A percentile compares a stretch with the other conserved stretches of the same genome.
Evolutionary conservation across 371 early-diverging fungal species (phyloP).

Genomic region (Apophysomyces variabilis): DNA sequence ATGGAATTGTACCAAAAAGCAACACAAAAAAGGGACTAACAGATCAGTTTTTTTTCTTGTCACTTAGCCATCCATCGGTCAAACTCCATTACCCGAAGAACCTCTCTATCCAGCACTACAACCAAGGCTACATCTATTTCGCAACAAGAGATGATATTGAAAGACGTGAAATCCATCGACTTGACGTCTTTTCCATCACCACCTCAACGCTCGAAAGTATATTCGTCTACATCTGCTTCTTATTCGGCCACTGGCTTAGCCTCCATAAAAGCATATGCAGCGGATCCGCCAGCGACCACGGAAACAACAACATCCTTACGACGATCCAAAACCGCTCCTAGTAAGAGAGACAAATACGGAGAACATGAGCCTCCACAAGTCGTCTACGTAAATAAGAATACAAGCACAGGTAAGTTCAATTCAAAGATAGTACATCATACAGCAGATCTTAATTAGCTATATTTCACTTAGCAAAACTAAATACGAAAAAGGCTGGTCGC

Average conservation of each 20-base stretch:
- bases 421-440: background rate
- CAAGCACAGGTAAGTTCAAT: constrained; percentile 29
- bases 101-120: background rate
- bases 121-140: background rate
- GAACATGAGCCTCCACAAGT: constrained; percentile 27
- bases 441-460: background rate
- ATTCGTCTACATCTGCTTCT: background rate
- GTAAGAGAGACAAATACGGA: constrained; percentile 25
- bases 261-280: background rate
- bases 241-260: constrained; percentile 1
- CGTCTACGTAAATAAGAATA: constrained; percentile 34
- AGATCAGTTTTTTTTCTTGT: too few species aligned
- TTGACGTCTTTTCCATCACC: constrained; percentile 12
- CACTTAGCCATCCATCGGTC: background rate
- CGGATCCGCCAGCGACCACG: constrained; percentile 1
- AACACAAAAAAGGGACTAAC: too few species aligned
- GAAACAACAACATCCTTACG: background rate
- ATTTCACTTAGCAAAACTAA: background rate
- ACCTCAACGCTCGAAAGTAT: background rate
- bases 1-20: too few species aligned
- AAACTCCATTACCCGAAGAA: background rate
- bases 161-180: constrained; percentile 1
- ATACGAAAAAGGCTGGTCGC: background rate
- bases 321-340: constrained; percentile 29
- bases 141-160: background rate